A percentile compares a stretch with the other conserved stretches of the same genome.
phyloP scores from a whole-genome alignment of 31 red algal genomes.

The Odonthalia washingtoniensis region DNA sequence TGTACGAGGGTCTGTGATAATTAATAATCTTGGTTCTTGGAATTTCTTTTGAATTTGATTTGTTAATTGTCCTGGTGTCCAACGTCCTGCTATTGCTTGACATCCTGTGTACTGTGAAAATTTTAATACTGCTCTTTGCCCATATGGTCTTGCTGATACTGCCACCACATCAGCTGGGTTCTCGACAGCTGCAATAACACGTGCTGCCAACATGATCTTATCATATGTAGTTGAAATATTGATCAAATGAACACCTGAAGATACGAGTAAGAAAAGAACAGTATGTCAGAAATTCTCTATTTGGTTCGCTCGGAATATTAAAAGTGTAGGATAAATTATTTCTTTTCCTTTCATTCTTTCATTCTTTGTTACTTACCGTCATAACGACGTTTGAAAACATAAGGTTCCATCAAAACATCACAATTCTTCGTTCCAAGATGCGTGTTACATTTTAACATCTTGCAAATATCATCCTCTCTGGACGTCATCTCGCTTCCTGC shows the following conservation, averaged over 20 bases:
- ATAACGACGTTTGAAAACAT: slow-evolving; percentile 90
- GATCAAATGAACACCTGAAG: slow-evolving; percentile 89
- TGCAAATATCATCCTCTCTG: slow-evolving; percentile 92
- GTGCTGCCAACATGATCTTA: slow-evolving; percentile 98
- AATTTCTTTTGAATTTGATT: slow-evolving; percentile 98
- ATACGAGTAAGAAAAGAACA: not conserved
- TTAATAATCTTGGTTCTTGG: slow-evolving; percentile 93
- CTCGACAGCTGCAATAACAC: slow-evolving; percentile 97
- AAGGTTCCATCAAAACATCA: slow-evolving; percentile 96
- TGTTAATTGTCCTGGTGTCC: slow-evolving; percentile 98
- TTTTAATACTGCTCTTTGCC: slow-evolving; percentile 98
- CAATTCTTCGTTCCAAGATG: slow-evolving; percentile 99
- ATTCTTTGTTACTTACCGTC: slow-evolving; percentile 87
- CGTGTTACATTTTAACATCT: slow-evolving; percentile 96
- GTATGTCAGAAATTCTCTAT: not conserved
- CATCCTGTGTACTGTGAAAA: slow-evolving; percentile 98
- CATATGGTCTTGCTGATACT: slow-evolving; percentile 95
- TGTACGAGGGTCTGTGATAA: slow-evolving; percentile 97
- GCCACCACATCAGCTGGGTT: slow-evolving; percentile 97
- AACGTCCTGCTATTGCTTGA: slow-evolving; percentile 93
- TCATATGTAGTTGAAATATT: slow-evolving; percentile 96
- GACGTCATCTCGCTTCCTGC: slow-evolving; percentile 55
- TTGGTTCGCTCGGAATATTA: too few species aligned
- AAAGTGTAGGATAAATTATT: too few species aligned
- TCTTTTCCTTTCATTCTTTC: too few species aligned